A percentile compares a stretch with the other conserved stretches of the same genome.
Evolutionary conservation across 352 stramenopile genomes (phyloP).

Genomic region (Phytophthora sansomeana): DNA sequence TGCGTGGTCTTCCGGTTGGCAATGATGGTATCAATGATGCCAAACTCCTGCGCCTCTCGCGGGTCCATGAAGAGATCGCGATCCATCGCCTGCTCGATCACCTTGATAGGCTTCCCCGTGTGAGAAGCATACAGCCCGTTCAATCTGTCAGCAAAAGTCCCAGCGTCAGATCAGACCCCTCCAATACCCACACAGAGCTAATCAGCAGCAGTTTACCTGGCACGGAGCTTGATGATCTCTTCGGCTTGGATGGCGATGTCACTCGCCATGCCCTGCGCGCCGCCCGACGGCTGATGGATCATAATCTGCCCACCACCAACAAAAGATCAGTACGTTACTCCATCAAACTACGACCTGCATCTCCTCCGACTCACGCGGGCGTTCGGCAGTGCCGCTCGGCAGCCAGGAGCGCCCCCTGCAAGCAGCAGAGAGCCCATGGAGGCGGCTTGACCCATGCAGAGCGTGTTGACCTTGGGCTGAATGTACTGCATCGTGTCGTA

Average conservation of each 20-base stretch:
- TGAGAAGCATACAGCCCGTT: slow-evolving; percentile 80
- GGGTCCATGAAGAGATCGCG: slow-evolving; percentile 90
- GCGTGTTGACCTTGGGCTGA: slow-evolving; percentile 96
- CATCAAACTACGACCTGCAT: background rate
- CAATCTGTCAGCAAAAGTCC: slow-evolving; percentile 46
- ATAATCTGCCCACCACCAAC: slow-evolving; percentile 82
- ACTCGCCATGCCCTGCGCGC: slow-evolving; percentile 96
- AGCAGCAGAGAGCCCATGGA: slow-evolving; percentile 97
- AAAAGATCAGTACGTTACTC: slow-evolving; percentile 7
- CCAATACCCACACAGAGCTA: background rate
- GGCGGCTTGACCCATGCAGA: slow-evolving; percentile 97
- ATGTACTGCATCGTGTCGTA: slow-evolving; percentile 99
- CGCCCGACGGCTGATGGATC: slow-evolving; percentile 98
- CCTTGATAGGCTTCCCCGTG: slow-evolving; percentile 74
- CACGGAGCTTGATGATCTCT: slow-evolving; percentile 96
- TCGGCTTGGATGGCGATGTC: slow-evolving; percentile 99
- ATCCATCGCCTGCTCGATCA: slow-evolving; percentile 90
- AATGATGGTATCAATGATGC: slow-evolving; percentile 88
- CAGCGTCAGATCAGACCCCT: slow-evolving; percentile 15
- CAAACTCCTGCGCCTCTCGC: slow-evolving; percentile 75
- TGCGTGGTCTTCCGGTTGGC: slow-evolving; percentile 50
- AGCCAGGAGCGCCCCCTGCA: slow-evolving; percentile 89
- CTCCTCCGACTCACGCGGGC: slow-evolving; percentile 71
- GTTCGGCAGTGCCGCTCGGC: slow-evolving; percentile 94
- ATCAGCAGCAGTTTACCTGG: slow-evolving; percentile 45